Base-by-base conservation (phyloP, 2,329 filamentous ascomycete species). In the Raffaelea deltoideospora region DNA sequence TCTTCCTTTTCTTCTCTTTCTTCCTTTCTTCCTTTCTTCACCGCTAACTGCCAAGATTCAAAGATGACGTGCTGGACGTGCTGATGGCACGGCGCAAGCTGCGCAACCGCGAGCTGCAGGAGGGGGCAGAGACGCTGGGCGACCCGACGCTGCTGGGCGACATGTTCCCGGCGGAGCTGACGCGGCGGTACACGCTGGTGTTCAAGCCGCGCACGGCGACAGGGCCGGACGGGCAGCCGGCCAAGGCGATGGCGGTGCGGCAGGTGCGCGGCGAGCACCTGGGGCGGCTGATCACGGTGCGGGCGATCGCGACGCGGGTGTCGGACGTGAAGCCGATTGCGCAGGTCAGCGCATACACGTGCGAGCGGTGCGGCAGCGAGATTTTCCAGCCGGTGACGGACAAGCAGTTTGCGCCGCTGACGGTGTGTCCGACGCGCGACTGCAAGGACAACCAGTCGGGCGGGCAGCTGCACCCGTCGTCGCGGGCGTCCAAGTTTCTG, bases 271-370 rank as follows among this genome's bases (percentile, higher is more conserved):
- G 88, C 48, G 87, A 95, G 49, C 84, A 98, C 55, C 70, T 98
- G 3, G 90, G 90, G 33, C 77, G 83, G 49, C 72, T 98, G 44
- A 96, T 98, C 54, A 96, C 90, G 5, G 73, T 98, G 34, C 78
- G 90, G 40, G 88, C 87, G 45, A 98, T 98, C 45, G 79, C 87
- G 3, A 98, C 90, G 1, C 73, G 90, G 52, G 90, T 96, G 2
- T 95, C 90, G 3, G 90, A 98, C 53, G 90, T 98, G 49, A 98
- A 98, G 65, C 90, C 90, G 27, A 77, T 90, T 10, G 83, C 96
- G n/a, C 82, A 88, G 53, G 92, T 98, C 52, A 95, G 93, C 56
- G 90, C 90, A 27, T 98, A 98, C 59, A 90, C 87, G 37, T 98
- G 90, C 60, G 90, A 98, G 57, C 78, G 85, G 43, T 98, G 90